A percentile compares a stretch with the other conserved stretches of the same genome.
phyloP scores from a whole-genome alignment of 306 rosid species.

The Cucurbita maxima region DNA sequence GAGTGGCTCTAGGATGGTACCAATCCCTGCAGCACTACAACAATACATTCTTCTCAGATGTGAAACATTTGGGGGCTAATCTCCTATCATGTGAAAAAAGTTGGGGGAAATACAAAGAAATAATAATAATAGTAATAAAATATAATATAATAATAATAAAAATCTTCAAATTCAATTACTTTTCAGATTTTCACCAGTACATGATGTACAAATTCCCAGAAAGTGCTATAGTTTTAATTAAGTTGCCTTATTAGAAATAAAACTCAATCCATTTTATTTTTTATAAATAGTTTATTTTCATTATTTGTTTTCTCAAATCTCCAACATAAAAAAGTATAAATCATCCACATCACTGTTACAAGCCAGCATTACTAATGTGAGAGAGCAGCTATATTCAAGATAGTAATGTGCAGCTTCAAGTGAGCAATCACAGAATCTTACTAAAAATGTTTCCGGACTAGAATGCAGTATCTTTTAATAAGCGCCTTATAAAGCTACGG shows the following conservation, averaged over 20 bases:
- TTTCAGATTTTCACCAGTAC: not conserved
- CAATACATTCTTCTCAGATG: constrained; percentile 27
- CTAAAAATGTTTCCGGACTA: not conserved
- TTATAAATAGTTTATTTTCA: not conserved
- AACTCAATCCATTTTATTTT: not conserved
- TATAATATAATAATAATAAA: too few species aligned
- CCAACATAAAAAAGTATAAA: not conserved
- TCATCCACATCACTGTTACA: not conserved
- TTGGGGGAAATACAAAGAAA: not conserved
- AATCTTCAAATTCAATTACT: not conserved
- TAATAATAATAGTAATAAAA: too few species aligned
- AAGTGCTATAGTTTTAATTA: not conserved
- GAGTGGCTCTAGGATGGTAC: constrained; percentile 70
- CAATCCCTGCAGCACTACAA: constrained; percentile 56
- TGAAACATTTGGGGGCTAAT: constrained; percentile 13
- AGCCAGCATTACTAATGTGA: not conserved
- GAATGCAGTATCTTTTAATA: not conserved
- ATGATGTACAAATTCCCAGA: not conserved
- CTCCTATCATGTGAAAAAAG: constrained; percentile 2
- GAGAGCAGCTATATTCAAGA: not conserved
- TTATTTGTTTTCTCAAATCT: not conserved
- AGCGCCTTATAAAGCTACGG: not conserved
- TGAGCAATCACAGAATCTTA: not conserved
- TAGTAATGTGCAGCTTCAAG: not conserved
- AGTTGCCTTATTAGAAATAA: not conserved